A percentile compares a stretch with the other conserved stretches of the same genome.
Conservation (phyloP, 2,329 filamentous ascomycete genomes). For the Lecanicillium sp. region DNA sequence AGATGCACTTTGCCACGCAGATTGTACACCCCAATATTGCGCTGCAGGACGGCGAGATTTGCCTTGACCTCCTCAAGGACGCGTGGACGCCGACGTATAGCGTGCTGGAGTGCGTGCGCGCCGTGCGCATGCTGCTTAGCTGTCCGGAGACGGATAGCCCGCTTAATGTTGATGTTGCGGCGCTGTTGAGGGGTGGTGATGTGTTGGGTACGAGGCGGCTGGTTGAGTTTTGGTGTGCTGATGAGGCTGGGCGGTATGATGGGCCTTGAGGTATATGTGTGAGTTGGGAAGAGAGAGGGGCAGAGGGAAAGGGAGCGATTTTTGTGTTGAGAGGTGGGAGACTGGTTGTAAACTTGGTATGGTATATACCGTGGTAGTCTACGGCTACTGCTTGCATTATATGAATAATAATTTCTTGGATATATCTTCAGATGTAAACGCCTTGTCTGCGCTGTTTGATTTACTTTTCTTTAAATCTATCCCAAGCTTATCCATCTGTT, state of each 20-base stretch:
- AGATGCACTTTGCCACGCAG: slow-evolving; percentile 71
- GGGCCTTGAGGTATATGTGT: slow-evolving; percentile 20
- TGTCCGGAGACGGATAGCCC: slow-evolving; percentile 66
- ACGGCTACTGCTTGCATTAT: not conserved
- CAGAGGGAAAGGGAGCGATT: too few relatives aligned
- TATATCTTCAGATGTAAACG: not conserved
- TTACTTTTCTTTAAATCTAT: slow-evolving; percentile 3
- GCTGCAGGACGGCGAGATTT: slow-evolving; percentile 75
- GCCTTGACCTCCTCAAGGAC: slow-evolving; percentile 74
- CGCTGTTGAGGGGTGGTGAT: slow-evolving; percentile 61
- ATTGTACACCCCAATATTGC: slow-evolving; percentile 77
- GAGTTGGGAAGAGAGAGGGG: not conserved
- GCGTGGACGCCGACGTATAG: slow-evolving; percentile 84
- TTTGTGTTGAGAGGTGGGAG: too few relatives aligned
- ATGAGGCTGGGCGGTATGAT: slow-evolving; percentile 26
- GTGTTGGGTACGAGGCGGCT: slow-evolving; percentile 57
- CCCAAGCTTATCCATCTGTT: slow-evolving; percentile 3
- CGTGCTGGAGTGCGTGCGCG: slow-evolving; percentile 64
- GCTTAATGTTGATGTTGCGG: slow-evolving; percentile 71
- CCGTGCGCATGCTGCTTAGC: slow-evolving; percentile 56
- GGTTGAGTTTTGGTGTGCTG: slow-evolving; percentile 60
- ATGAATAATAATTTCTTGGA: not conserved
- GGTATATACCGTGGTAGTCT: not conserved
- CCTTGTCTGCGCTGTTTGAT: not conserved
- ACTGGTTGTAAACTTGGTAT: not conserved